These are phyloP conservation scores for Trichomonascaceae sp. DNA, from an alignment of 1,139 yeast species.

Conservation along the genomic window DNA sequence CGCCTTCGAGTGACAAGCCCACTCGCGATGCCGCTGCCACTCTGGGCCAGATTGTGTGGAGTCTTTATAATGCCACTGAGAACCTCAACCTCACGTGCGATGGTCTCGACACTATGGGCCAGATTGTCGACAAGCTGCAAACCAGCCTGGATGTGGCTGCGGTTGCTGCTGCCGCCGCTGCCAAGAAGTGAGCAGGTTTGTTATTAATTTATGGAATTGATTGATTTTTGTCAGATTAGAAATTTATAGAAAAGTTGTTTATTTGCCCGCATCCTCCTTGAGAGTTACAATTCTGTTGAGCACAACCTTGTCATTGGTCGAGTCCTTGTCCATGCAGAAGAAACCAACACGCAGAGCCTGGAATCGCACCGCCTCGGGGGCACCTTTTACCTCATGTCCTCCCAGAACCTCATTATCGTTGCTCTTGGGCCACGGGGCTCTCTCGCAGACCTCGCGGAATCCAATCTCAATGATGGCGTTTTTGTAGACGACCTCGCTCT, in stretches of 20 bases:
- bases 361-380: conserved; percentile 83
- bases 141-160: neutral
- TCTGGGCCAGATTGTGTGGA: neutral
- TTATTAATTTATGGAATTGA: too few species aligned
- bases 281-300: conserved; percentile 82
- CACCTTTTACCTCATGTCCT: conserved; percentile 45
- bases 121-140: neutral
- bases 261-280: conserved; percentile 45
- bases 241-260: too few species aligned
- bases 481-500: conserved; percentile 56
- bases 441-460: conserved; percentile 50
- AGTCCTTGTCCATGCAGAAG: conserved; percentile 81
- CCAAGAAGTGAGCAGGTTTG: too few species aligned
- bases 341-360: conserved; percentile 97
- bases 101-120: neutral
- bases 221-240: too few species aligned
- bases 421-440: conserved; percentile 68
- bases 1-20: neutral
- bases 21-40: neutral
- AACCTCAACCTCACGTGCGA: neutral
- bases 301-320: conserved; percentile 44
- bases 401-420: conserved; percentile 22
- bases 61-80: neutral
- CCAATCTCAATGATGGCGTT: conserved; percentile 71
- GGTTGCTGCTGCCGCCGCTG: neutral